Percentiles rank a stretch among this genome's conserved stretches.
Conservation (phyloP, 441 rosid species). For the Syzygium malaccense region DNA sequence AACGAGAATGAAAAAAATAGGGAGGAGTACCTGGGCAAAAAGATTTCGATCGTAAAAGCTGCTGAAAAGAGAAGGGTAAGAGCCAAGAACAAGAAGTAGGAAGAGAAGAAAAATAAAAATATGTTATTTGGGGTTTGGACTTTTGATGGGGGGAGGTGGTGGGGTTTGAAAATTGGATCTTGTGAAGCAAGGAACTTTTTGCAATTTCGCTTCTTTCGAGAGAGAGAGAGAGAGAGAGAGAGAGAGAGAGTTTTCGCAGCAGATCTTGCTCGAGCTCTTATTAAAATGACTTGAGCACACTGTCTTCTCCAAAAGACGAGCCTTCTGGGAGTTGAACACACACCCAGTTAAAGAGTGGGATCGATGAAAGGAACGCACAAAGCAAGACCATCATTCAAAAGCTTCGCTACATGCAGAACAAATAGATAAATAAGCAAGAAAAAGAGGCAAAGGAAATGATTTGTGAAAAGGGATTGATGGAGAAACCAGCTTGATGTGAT, state of each 20-base stretch:
- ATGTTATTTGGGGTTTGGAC: neutral
- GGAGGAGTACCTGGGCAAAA: neutral
- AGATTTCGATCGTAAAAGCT: conserved; percentile 5
- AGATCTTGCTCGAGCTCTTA: conserved; percentile 48
- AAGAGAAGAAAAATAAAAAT: conserved; percentile 5
- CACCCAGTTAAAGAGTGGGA: conserved; percentile 29
- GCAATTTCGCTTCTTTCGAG: conserved; percentile 42
- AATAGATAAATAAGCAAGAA: neutral
- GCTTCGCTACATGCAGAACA: neutral
- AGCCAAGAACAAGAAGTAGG: conserved; percentile 7
- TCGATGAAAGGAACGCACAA: neutral
- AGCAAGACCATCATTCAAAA: neutral
- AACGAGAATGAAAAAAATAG: conserved; percentile 6
- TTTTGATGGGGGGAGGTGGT: neutral
- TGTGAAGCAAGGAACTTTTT: conserved; percentile 42
- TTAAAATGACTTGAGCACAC: conserved; percentile 14
- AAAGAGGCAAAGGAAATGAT: conserved; percentile 21
- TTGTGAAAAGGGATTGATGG: conserved; percentile 24
- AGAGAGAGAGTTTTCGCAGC: conserved; percentile 3
- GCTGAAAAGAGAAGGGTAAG: conserved; percentile 3
- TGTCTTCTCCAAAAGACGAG: conserved; percentile 28
- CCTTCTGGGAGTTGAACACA: conserved; percentile 2
- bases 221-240: neutral
- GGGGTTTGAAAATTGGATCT: conserved; percentile 56
- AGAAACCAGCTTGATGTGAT: conserved; percentile 8